These are phyloP conservation scores for Fraxinus sp. DNA, from an alignment of 305 asterid species.

Conservation along the genomic window DNA sequence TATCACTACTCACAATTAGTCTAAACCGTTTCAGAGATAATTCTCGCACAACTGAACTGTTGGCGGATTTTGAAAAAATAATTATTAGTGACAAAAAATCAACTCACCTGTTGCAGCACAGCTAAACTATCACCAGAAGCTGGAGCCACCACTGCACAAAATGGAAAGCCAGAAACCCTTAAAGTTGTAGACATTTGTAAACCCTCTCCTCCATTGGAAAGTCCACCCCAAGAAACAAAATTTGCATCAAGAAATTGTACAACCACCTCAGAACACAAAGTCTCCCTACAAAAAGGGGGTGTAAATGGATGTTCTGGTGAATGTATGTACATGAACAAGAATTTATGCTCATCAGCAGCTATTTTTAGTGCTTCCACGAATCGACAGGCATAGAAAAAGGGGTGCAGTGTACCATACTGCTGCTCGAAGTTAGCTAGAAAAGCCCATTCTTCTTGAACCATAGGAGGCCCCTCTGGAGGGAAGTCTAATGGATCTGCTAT, in stretches of 20 bases:
- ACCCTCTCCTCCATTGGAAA: slow-evolving; percentile 63
- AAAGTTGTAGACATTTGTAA: slow-evolving; percentile 47
- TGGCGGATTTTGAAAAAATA: background rate
- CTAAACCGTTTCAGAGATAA: background rate
- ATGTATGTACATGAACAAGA: slow-evolving; percentile 76
- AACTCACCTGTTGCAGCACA: slow-evolving; percentile 67
- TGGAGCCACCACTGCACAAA: slow-evolving; percentile 78
- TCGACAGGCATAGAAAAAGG: slow-evolving; percentile 74
- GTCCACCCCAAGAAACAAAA: slow-evolving; percentile 74
- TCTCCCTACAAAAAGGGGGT: slow-evolving; percentile 61
- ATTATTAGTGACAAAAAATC: background rate
- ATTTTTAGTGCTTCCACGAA: slow-evolving; percentile 59
- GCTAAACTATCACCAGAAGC: slow-evolving; percentile 67
- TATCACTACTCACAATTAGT: background rate
- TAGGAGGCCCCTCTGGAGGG: slow-evolving; percentile 23
- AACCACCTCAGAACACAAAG: slow-evolving; percentile 68
- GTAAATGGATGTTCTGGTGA: slow-evolving; percentile 71
- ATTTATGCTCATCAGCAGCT: slow-evolving; percentile 60
- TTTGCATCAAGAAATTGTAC: slow-evolving; percentile 84
- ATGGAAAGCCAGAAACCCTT: slow-evolving; percentile 56
- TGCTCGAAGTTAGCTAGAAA: slow-evolving; percentile 62
- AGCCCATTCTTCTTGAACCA: slow-evolving; percentile 68
- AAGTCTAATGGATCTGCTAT: background rate
- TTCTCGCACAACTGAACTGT: background rate
- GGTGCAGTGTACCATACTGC: slow-evolving; percentile 61